Conservation (phyloP, 805 yeast species). For the Hanseniaspora singularis region DNA sequence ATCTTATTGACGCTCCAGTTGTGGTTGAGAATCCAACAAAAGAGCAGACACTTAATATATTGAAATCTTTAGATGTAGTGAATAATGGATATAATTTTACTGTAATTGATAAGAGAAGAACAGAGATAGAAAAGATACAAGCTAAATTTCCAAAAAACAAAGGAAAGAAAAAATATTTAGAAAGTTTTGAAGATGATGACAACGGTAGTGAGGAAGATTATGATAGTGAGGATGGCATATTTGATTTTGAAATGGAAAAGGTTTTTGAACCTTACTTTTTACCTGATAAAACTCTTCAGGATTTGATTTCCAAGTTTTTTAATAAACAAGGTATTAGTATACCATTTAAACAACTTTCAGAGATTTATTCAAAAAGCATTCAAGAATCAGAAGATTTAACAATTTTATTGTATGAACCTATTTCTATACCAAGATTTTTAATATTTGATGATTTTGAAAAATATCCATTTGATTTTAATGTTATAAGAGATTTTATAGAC, state of each 20-base stretch:
- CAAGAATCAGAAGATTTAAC: background rate
- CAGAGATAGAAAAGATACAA: background rate
- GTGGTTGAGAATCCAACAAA: background rate
- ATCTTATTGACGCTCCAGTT: no score
- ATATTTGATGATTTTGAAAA: constrained; percentile 4
- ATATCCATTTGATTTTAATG: constrained; percentile 9
- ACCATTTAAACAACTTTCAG: background rate
- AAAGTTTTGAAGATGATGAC: background rate
- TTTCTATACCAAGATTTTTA: constrained; percentile 7
- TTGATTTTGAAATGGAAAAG: background rate
- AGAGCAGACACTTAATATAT: background rate
- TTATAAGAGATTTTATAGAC: background rate
- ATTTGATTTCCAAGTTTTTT: background rate
- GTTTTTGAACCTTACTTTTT: constrained; percentile 6
- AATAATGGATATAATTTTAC: background rate
- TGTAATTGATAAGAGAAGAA: background rate
- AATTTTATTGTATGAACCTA: background rate
- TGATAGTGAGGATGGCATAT: background rate
- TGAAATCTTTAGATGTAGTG: background rate
- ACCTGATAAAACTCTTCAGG: constrained; percentile 5
- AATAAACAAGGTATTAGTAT: constrained; percentile 9
- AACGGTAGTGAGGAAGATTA: background rate
- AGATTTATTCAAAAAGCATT: background rate
- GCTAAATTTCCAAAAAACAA: background rate
- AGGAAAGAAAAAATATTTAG: background rate